phyloP scores from a whole-genome alignment of 371 early-diverging fungal genomes.

The Rhizopus stolonifer region DNA sequence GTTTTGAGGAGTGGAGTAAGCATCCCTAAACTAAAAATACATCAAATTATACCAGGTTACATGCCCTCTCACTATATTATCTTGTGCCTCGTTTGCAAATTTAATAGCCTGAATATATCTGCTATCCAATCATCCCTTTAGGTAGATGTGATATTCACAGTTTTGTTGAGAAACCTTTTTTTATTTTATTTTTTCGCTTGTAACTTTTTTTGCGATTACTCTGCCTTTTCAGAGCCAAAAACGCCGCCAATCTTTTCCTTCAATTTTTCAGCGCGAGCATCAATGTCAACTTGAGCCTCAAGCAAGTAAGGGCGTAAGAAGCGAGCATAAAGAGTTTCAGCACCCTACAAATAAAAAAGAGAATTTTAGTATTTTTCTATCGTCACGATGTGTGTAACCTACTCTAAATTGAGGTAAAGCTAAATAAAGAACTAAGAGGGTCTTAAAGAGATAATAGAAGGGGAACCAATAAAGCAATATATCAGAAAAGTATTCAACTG shows the following conservation, averaged over 20 bases:
- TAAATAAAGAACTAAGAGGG: constrained; percentile 81
- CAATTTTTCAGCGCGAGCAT: constrained; percentile 14
- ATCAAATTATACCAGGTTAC: no score
- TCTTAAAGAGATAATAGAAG: constrained; percentile 93
- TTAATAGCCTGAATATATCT: no score
- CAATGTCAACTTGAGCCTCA: constrained; percentile 26
- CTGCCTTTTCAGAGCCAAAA: constrained; percentile 10
- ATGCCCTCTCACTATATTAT: no score
- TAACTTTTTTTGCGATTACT: no score
- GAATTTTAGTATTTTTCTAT: neutral
- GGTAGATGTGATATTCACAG: no score
- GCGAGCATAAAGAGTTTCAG: constrained; percentile 42
- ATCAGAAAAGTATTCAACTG: constrained; percentile 86
- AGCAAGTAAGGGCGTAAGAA: constrained; percentile 46
- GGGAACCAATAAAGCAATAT: constrained; percentile 87
- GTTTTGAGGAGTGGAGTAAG: no score
- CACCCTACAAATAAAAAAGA: constrained; percentile 31
- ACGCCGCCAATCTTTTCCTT: constrained; percentile 15
- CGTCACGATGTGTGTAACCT: constrained; percentile 14
- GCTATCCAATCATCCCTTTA: no score
- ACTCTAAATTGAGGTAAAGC: constrained; percentile 76
- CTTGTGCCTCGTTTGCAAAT: no score
- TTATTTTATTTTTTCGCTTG: no score
- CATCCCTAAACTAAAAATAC: no score
- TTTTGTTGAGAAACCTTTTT: no score